Conservation (phyloP, 805 yeast species). For the Myxozyma kluyveri region DNA sequence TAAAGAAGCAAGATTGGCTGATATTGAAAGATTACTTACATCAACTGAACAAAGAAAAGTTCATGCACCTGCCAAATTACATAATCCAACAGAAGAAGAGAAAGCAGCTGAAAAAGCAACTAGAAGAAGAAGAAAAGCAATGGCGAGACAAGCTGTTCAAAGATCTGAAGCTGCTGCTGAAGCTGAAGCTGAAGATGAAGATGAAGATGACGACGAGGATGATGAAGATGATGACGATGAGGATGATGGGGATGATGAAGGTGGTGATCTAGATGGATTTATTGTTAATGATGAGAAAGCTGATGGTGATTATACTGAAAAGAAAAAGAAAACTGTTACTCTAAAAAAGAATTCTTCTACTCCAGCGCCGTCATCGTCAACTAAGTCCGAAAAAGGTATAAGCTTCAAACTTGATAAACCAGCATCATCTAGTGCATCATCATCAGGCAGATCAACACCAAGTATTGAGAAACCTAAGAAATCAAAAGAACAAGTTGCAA, state of each 20-base stretch:
- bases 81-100: slow-evolving; percentile 7
- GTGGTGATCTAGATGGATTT: slow-evolving; percentile 15
- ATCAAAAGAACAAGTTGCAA: background rate
- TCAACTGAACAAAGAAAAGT: slow-evolving; percentile 5
- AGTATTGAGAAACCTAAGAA: background rate
- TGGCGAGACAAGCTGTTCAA: slow-evolving; percentile 1
- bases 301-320: slow-evolving; percentile 4
- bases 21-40: slow-evolving; percentile 16
- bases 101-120: background rate
- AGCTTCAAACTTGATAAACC: too few relatives aligned
- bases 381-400: too few relatives aligned
- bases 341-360: too few relatives aligned
- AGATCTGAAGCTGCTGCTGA: background rate
- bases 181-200: background rate
- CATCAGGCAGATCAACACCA: too few relatives aligned
- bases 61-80: slow-evolving; percentile 5
- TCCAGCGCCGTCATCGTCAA: too few relatives aligned
- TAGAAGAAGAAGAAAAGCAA: background rate
- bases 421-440: too few relatives aligned
- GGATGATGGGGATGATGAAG: slow-evolving; percentile 6
- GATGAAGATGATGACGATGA: background rate
- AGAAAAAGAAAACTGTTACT: too few relatives aligned
- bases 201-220: background rate
- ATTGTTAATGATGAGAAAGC: slow-evolving; percentile 10
- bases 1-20: slow-evolving; percentile 22